Percentiles rank a stretch among this genome's conserved stretches.
These are phyloP conservation scores for Flueggea neowawraea DNA, from an alignment of 441 rosid species.

Conservation along the genomic window DNA sequence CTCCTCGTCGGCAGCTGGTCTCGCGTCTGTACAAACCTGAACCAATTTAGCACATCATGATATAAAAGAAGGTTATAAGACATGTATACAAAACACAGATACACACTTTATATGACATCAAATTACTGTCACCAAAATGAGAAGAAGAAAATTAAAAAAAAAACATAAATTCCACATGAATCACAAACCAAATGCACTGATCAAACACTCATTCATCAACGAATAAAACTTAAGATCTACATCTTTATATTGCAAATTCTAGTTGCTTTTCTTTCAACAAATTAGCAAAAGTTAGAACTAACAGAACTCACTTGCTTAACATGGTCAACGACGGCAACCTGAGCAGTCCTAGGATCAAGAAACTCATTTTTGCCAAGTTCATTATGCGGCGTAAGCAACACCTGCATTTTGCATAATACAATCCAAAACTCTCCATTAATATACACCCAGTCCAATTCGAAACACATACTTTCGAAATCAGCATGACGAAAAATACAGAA, in stretches of 20 bases:
- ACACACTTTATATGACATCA: too few species aligned
- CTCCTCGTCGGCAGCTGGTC: conserved; percentile 92
- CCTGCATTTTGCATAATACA: conserved; percentile 37
- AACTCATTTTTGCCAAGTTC: conserved; percentile 64
- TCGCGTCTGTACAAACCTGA: conserved; percentile 89
- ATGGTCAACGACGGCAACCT: conserved; percentile 86
- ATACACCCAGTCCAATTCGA: too few species aligned
- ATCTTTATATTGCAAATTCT: not conserved
- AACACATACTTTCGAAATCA: not conserved
- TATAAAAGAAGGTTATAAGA: conserved; percentile 16
- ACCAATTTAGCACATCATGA: conserved; percentile 49
- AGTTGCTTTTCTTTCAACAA: not conserved
- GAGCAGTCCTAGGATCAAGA: conserved; percentile 90
- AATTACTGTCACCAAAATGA: too few species aligned
- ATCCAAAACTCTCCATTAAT: not conserved
- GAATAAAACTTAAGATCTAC: too few species aligned
- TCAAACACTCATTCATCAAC: too few species aligned
- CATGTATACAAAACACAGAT: not conserved
- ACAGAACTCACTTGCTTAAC: conserved; percentile 69
- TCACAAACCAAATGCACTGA: too few species aligned
- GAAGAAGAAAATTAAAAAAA: not conserved
- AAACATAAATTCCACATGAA: not conserved
- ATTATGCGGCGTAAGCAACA: conserved; percentile 59
- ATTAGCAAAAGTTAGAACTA: not conserved
- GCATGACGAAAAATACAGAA: not conserved